Evolutionary conservation across 1,139 yeast genomes (phyloP), one percentile per base, ranked within the genome.

Genomic region (Geotrichum armillariae): DNA sequence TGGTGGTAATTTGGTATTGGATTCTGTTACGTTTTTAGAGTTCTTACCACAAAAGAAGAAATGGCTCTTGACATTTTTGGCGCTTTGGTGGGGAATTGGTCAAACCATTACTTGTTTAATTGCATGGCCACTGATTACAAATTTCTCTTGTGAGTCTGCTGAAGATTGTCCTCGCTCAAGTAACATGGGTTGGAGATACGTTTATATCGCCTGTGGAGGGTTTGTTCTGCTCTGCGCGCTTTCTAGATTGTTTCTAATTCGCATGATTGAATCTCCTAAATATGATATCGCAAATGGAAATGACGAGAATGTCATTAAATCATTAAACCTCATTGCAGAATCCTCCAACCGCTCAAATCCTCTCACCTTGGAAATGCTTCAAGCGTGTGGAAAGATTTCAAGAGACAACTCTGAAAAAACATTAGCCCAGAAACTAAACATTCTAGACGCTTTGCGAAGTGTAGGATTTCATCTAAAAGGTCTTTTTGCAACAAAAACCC

Each of bases 1-100:
- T n/a, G 85, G 85, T 53, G 85, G 86, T 53, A 81, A 82, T 60
- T 68, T 81, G 53, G 83, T 79, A 1, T 68, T 80, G 34, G 86
- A 82, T 64, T 78, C 82, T 25, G 74, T 83, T 48, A 79, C 80
- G 5, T 79, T 81, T 57, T 66, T 82, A 50, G 86, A 82, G 60
- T 79, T 73, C 56, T 65, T 80, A 52, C 85, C 86, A 1, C 69
- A 70, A 40, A 75, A 74, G 46, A 68, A 74, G 57, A 82, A 79
- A 58, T 79, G 76, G 73, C 64, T 81, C 53, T 70, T 79, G 48
- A 79, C 84, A 0, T 68, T 78, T 32, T 71, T 80, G 70, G 84
- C 85, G 6, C 67, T 72, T 25, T 80, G 78, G 70, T 81, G 85
- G 85, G 83, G 83, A 51, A 64, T 81, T 46, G 85, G 85, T 37